phyloP scores from a whole-genome alignment of 2,329 filamentous ascomycete species.

The Aspergillus chevalieri region DNA sequence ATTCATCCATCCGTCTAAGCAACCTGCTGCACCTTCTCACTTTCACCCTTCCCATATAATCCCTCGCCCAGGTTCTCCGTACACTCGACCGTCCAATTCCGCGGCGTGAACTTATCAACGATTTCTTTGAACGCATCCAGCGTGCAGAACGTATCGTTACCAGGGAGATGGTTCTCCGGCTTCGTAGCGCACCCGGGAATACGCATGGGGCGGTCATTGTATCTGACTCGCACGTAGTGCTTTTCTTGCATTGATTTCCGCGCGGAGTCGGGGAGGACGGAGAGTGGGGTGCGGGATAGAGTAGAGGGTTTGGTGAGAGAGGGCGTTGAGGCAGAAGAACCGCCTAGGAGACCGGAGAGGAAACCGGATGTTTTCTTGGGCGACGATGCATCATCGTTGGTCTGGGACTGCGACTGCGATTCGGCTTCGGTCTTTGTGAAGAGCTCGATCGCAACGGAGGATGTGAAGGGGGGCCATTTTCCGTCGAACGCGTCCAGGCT shows the following conservation, averaged over 20 bases:
- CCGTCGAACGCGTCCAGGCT: constrained; percentile 72
- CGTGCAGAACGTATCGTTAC: constrained; percentile 86
- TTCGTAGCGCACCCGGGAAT: constrained; percentile 71
- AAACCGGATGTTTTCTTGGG: constrained; percentile 23
- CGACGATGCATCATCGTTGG: constrained; percentile 20
- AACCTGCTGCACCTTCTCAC: constrained; percentile 20
- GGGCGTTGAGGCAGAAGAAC: constrained; percentile 10
- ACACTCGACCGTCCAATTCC: constrained; percentile 66
- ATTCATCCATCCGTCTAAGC: not conserved
- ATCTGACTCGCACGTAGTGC: constrained; percentile 84
- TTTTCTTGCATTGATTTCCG: constrained; percentile 37
- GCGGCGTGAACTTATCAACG: constrained; percentile 82
- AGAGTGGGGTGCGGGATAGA: constrained; percentile 29
- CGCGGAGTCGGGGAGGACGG: constrained; percentile 21
- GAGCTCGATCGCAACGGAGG: constrained; percentile 83
- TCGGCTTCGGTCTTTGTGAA: constrained; percentile 54
- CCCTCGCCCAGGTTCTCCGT: constrained; percentile 51
- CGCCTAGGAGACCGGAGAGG: constrained; percentile 26
- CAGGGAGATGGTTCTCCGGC: constrained; percentile 73
- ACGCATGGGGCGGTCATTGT: constrained; percentile 77
- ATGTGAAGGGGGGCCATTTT: constrained; percentile 89
- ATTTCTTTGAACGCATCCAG: constrained; percentile 86
- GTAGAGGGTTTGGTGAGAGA: constrained; percentile 16
- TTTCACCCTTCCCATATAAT: constrained; percentile 42
- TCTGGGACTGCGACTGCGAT: constrained; percentile 13